Base-by-base conservation (phyloP, 2,329 filamentous ascomycete species). In the Aspergillus pseudoterreus region DNA sequence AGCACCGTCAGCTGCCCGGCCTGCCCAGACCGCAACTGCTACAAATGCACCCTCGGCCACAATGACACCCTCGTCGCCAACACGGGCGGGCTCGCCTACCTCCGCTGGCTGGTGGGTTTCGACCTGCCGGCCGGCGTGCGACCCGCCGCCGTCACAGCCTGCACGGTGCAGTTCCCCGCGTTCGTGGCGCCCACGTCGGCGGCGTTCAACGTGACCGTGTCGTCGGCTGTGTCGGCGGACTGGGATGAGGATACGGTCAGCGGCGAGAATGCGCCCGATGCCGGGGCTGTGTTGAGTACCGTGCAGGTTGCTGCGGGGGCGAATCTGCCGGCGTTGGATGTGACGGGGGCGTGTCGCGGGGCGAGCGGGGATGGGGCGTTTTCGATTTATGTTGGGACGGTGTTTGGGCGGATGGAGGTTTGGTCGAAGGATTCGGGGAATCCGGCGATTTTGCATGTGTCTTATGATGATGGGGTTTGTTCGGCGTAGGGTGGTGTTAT, bases 371-470 rank as follows among this genome's bases (percentile, higher is more conserved):
- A 22, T 14, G 17, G 38, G 17, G 22, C 21, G 11, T 22, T 21
- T 32, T 47, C 33, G 33, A 41, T 33, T 9, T 33, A n/a, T 30
- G 32, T 50, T 17, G 38, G 22, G 33, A 47, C n/a, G 45, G 45
- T 47, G 22, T 38, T 32, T 4, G 33, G 33, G 14, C 1, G 21
- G 22, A 9, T 27, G 35, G 10, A 47, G 45, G 22, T 47, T 19
- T 41, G 35, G n/a, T 47, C 45, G 21, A 47, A 35, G 21, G 14
- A 17, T 24, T 47, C 45, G 4, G 45, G 17, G 35, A 41, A 27
- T n/a, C 9, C 6, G 45, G 38, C 36, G 6, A 47, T 27, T 30
- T 10, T 39, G 35, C 35, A 38, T 38, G 35, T 38, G 14, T 38
- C 15, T 14, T 38, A 30, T 30, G 27, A 30, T 30, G 27, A 11